A percentile compares a stretch with the other conserved stretches of the same genome.
phyloP scores from a whole-genome alignment of 331 rosid genomes.

The Telfairia occidentalis region DNA sequence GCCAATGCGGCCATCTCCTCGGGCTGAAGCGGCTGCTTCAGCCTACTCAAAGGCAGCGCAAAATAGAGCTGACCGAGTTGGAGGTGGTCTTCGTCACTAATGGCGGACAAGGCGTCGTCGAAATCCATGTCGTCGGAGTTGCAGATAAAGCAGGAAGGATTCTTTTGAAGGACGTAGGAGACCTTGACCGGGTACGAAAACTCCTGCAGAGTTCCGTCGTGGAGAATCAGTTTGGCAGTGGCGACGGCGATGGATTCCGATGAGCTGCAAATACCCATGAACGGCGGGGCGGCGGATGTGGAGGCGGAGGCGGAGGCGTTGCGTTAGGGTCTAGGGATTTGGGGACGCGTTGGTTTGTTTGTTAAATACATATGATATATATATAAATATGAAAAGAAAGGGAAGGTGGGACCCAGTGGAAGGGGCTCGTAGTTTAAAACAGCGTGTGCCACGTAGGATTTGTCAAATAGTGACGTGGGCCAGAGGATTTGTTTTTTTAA shows the following conservation, averaged over 20 bases:
- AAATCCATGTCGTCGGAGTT: constrained; percentile 90
- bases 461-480: constrained; percentile 14
- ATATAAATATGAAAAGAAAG: no score
- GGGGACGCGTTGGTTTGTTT: background rate
- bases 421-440: constrained; percentile 3
- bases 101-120: constrained; percentile 51
- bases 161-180: constrained; percentile 47
- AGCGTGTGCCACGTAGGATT: constrained; percentile 35
- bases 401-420: background rate
- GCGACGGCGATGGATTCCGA: constrained; percentile 48
- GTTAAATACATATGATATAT: no score
- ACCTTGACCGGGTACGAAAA: constrained; percentile 58
- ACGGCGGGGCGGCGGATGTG: background rate
- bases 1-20: constrained; percentile 98
- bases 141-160: constrained; percentile 62
- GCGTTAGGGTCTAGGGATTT: background rate
- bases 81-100: constrained; percentile 51
- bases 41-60: constrained; percentile 55
- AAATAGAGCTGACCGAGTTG: constrained; percentile 79
- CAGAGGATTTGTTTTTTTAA: background rate
- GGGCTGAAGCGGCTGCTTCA: constrained; percentile 41
- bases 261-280: constrained; percentile 81
- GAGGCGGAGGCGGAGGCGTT: no score
- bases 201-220: constrained; percentile 59
- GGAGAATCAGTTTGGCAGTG: constrained; percentile 61